A percentile compares a stretch with the other conserved stretches of the same genome.
These are phyloP conservation scores for Wickerhamiella domercqiae DNA, from an alignment of 805 yeast species.

Conservation along the genomic window DNA sequence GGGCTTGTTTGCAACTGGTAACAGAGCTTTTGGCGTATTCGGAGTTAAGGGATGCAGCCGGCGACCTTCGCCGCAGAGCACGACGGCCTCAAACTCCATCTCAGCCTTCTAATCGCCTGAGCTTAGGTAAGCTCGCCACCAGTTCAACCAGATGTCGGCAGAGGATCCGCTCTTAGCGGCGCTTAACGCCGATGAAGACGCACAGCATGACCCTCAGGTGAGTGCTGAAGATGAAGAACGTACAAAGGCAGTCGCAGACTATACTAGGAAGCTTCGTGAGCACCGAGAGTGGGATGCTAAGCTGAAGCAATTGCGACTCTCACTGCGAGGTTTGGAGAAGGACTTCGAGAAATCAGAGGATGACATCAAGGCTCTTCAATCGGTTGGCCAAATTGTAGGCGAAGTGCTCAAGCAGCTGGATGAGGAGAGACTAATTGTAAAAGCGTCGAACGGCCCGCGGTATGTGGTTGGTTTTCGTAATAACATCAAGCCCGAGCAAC, in stretches of 20 bases:
- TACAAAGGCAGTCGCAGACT: constrained; percentile 58
- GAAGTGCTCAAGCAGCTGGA: constrained; percentile 92
- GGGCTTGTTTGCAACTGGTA: constrained; percentile 83
- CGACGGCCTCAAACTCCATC: constrained; percentile 88
- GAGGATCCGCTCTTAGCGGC: constrained; percentile 3
- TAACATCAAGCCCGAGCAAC: constrained; percentile 65
- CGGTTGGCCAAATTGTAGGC: constrained; percentile 94
- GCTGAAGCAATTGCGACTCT: constrained; percentile 65
- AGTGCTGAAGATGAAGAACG: constrained; percentile 43
- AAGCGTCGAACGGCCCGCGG: constrained; percentile 94
- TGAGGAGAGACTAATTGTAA: constrained; percentile 84
- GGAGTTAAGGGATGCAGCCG: constrained; percentile 54
- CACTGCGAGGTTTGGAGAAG: constrained; percentile 69
- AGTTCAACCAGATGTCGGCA: neutral
- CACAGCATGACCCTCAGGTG: constrained; percentile 1
- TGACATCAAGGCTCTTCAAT: constrained; percentile 91
- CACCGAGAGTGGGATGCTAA: constrained; percentile 92
- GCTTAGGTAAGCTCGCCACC: no score
- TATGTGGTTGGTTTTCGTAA: constrained; percentile 96
- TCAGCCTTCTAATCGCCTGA: no score
- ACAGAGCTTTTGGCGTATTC: constrained; percentile 65
- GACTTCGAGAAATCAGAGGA: constrained; percentile 87
- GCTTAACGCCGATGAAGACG: constrained; percentile 12
- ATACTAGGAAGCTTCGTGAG: constrained; percentile 74
- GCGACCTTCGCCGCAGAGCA: constrained; percentile 76